Evolutionary conservation across 2,329 filamentous ascomycete species (phyloP).

Genomic region (Xylariaceae sp.): DNA sequence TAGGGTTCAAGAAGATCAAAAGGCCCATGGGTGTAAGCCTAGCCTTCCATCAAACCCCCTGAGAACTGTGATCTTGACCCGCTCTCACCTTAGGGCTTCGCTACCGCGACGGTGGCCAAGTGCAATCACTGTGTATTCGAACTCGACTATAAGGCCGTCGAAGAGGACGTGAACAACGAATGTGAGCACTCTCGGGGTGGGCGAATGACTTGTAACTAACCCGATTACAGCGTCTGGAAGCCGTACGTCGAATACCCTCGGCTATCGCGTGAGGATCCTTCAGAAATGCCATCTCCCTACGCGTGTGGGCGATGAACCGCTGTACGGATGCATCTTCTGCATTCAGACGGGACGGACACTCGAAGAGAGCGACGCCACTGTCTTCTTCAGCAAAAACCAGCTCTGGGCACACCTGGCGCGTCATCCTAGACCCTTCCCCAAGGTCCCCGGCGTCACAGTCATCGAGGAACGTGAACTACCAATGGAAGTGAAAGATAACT

Average conservation of each 20-base stretch:
- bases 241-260: conserved; percentile 41
- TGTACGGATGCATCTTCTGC: conserved; percentile 53
- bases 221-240: conserved; percentile 40
- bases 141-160: conserved; percentile 48
- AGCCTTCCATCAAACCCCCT: background rate
- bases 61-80: conserved; percentile 2
- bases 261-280: conserved; percentile 50
- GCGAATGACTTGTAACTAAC: background rate
- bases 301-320: conserved; percentile 45
- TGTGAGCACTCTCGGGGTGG: conserved; percentile 33
- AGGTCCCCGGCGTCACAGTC: conserved; percentile 44
- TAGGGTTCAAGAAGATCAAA: conserved; percentile 47
- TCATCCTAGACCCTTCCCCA: conserved; percentile 49
- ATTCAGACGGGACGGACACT: conserved; percentile 44
- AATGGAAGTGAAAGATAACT: conserved; percentile 41
- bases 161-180: conserved; percentile 45
- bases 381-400: conserved; percentile 50
- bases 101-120: conserved; percentile 42
- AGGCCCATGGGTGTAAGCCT: conserved; percentile 40
- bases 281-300: conserved; percentile 51
- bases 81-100: conserved; percentile 35
- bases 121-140: conserved; percentile 51
- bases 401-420: conserved; percentile 50
- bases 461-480: conserved; percentile 42
- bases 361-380: conserved; percentile 51